Conservation (phyloP, 768 basidiomycete species). For the Rhodotorula babjevae region DNA sequence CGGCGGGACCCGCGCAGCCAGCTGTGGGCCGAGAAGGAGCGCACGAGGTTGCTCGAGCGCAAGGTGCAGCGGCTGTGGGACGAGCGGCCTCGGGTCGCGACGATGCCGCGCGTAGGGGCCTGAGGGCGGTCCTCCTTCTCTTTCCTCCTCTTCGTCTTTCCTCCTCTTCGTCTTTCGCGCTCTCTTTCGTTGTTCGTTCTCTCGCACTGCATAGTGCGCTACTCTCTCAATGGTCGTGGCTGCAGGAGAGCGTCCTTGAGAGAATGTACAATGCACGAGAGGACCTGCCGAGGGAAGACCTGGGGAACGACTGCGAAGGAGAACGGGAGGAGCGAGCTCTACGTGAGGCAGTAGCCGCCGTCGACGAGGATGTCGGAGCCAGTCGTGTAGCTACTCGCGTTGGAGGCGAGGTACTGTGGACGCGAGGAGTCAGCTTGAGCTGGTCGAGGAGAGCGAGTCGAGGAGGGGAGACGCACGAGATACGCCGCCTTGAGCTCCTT, state of each 20-base stretch:
- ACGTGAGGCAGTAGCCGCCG: not conserved
- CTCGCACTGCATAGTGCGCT: not conserved
- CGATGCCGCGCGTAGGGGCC: not conserved
- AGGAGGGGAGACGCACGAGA: constrained; percentile 8
- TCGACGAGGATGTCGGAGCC: constrained; percentile 45
- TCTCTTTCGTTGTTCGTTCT: too few species aligned
- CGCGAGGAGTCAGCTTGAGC: too few species aligned
- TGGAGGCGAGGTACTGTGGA: constrained; percentile 42
- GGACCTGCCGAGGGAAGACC: too few species aligned
- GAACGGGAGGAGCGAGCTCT: not conserved
- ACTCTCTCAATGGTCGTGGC: too few species aligned
- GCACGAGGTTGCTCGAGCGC: constrained; percentile 15
- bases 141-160: not conserved
- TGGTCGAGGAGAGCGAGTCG: not conserved
- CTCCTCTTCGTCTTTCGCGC: not conserved
- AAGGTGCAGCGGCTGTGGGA: constrained; percentile 17
- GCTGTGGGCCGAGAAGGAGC: constrained; percentile 36
- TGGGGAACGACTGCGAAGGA: too few species aligned
- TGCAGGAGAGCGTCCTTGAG: too few species aligned
- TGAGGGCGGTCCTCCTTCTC: too few species aligned
- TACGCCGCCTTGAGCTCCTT: constrained; percentile 26
- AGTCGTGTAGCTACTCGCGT: constrained; percentile 46
- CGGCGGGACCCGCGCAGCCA: constrained; percentile 35
- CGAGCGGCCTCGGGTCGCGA: not conserved
- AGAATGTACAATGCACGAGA: too few species aligned